Conservation (phyloP, 768 basidiomycete species). For the Rhizopogon vesiculosus region DNA sequence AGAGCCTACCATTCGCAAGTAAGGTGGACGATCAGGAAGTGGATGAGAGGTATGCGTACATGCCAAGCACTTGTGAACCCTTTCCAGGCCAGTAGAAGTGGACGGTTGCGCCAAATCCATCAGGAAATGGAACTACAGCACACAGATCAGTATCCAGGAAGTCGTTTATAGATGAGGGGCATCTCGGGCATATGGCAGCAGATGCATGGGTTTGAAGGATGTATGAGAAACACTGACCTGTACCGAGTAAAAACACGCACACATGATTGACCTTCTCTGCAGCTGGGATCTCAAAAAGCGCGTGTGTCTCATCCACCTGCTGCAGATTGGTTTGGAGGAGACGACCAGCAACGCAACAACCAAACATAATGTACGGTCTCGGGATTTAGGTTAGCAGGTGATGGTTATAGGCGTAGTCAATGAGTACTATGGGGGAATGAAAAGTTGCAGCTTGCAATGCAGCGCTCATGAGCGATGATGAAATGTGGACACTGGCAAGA, state of each 20-base stretch:
- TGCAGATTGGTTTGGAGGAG: constrained; percentile 74
- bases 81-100: constrained; percentile 86
- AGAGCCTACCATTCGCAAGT: constrained; percentile 48
- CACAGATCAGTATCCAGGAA: background rate
- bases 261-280: constrained; percentile 80
- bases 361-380: constrained; percentile 50
- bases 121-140: constrained; percentile 66
- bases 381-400: background rate
- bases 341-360: constrained; percentile 75
- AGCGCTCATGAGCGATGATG: background rate
- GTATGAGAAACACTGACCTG: constrained; percentile 39
- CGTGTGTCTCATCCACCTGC: constrained; percentile 82
- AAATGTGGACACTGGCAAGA: background rate
- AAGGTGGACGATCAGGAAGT: background rate
- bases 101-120: constrained; percentile 79
- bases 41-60: constrained; percentile 43
- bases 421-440: background rate
- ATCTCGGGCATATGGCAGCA: constrained; percentile 31
- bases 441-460: background rate
- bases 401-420: background rate
- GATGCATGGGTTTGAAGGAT: background rate
- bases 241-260: constrained; percentile 79
- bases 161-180: constrained; percentile 73
- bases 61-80: constrained; percentile 82
- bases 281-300: constrained; percentile 66